These are phyloP conservation scores for Cyclostephanos invisitatus DNA, from an alignment of 108 stramenopile genomes.

Conservation along the genomic window DNA sequence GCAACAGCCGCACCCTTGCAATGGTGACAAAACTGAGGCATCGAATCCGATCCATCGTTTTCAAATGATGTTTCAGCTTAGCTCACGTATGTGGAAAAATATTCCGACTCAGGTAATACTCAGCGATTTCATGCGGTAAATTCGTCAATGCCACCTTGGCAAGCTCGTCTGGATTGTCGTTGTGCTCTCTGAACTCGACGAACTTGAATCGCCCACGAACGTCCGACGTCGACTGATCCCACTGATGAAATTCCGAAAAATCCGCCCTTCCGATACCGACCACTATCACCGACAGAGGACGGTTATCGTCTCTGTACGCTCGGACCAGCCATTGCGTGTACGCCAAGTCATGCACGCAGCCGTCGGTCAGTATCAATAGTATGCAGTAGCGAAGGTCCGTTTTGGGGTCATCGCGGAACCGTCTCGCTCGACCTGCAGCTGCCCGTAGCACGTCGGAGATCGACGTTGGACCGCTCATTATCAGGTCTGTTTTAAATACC, in stretches of 20 bases:
- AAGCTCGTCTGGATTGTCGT: constrained; percentile 50
- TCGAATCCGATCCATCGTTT: too few relatives aligned
- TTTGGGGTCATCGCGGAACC: constrained; percentile 31
- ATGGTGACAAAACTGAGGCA: too few relatives aligned
- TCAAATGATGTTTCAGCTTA: not conserved
- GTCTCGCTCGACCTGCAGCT: constrained; percentile 60
- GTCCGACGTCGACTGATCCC: constrained; percentile 14
- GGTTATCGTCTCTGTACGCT: constrained; percentile 51
- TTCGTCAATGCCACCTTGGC: constrained; percentile 46
- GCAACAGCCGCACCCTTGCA: too few relatives aligned
- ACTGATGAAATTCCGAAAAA: constrained; percentile 33
- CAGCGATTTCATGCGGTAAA: constrained; percentile 49
- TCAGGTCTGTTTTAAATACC: constrained; percentile 55
- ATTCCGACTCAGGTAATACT: constrained; percentile 40
- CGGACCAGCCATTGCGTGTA: constrained; percentile 58
- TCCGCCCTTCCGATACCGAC: constrained; percentile 77
- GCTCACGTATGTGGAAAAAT: constrained; percentile 7
- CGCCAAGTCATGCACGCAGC: constrained; percentile 75
- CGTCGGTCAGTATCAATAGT: constrained; percentile 88
- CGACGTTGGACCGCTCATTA: constrained; percentile 66
- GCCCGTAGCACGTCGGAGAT: constrained; percentile 58
- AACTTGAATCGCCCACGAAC: constrained; percentile 48
- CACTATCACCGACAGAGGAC: constrained; percentile 76
- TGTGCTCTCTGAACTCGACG: constrained; percentile 53
- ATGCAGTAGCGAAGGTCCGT: constrained; percentile 55